A percentile compares a stretch with the other conserved stretches of the same genome.
Evolutionary conservation across 2,329 filamentous ascomycete genomes (phyloP).

Genomic region (Lecanicillium sp.): DNA sequence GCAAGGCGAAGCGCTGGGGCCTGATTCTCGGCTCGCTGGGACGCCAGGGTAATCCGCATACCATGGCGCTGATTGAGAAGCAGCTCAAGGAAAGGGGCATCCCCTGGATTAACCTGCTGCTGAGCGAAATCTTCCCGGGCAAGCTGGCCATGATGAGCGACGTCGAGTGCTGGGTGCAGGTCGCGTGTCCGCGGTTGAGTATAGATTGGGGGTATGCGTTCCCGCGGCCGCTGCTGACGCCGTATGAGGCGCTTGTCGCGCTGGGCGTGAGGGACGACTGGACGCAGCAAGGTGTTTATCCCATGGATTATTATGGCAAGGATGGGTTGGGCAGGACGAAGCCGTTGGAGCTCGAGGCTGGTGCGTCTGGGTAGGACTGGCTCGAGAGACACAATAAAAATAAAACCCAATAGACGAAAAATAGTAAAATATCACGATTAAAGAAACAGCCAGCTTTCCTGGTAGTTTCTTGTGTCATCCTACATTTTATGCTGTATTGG

Average conservation of each 20-base stretch:
- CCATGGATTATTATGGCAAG: constrained; percentile 97
- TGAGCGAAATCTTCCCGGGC: constrained; percentile 94
- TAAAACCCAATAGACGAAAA: neutral
- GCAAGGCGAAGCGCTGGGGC: constrained; percentile 80
- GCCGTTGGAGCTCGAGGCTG: constrained; percentile 23
- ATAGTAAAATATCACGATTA: neutral
- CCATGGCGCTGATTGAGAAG: constrained; percentile 77
- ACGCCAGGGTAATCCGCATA: constrained; percentile 91
- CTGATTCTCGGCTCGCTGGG: constrained; percentile 89
- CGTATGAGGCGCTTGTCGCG: constrained; percentile 92
- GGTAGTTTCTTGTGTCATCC: too few species aligned
- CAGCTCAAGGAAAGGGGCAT: constrained; percentile 65
- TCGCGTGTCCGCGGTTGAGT: constrained; percentile 90
- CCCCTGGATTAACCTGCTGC: constrained; percentile 74
- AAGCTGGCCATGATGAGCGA: constrained; percentile 91
- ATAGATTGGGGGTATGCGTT: constrained; percentile 99
- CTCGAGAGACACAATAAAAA: constrained; percentile 2
- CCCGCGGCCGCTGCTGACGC: constrained; percentile 76
- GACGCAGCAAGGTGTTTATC: constrained; percentile 65
- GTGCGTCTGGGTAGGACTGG: constrained; percentile 11
- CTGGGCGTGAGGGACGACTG: constrained; percentile 71
- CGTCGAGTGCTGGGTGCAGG: constrained; percentile 97
- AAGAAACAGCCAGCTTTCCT: neutral
- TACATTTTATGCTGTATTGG: too few species aligned
- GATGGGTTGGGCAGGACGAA: constrained; percentile 82